Percentiles rank a stretch among this genome's conserved stretches.
These are phyloP conservation scores for Sporisorium scitamineum DNA, from an alignment of 1,284 basidiomycete genomes.

Conservation along the genomic window DNA sequence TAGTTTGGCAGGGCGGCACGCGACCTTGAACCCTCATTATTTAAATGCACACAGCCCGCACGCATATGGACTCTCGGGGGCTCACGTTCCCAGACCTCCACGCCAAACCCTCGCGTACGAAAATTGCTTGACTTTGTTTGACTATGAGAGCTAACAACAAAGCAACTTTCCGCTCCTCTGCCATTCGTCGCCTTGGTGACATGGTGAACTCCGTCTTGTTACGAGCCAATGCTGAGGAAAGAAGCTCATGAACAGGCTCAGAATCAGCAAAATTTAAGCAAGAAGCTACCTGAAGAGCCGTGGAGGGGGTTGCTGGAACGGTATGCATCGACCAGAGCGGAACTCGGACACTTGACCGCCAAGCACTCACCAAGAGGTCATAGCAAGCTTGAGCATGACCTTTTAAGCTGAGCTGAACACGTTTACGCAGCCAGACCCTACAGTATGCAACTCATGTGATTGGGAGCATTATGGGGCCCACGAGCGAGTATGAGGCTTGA, in stretches of 20 bases:
- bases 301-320: too few relatives aligned
- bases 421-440: not conserved
- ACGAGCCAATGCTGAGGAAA: not conserved
- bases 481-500: not conserved
- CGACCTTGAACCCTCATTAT: not conserved
- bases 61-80: not conserved
- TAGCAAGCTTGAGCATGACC: not conserved
- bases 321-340: not conserved
- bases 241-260: not conserved
- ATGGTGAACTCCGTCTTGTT: not conserved
- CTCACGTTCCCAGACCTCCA: too few relatives aligned
- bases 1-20: not conserved
- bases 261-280: too few relatives aligned
- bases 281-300: too few relatives aligned
- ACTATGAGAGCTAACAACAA: not conserved
- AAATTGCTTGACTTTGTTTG: not conserved
- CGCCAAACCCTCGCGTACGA: not conserved
- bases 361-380: not conserved
- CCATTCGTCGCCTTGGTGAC: conserved; percentile 4
- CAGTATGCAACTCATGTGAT: not conserved
- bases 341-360: not conserved
- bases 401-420: not conserved
- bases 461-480: not conserved
- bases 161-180: not conserved
- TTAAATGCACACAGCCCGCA: not conserved